Conservation (phyloP, 371 early-diverging fungal species). For the Mucor velutinosus region DNA sequence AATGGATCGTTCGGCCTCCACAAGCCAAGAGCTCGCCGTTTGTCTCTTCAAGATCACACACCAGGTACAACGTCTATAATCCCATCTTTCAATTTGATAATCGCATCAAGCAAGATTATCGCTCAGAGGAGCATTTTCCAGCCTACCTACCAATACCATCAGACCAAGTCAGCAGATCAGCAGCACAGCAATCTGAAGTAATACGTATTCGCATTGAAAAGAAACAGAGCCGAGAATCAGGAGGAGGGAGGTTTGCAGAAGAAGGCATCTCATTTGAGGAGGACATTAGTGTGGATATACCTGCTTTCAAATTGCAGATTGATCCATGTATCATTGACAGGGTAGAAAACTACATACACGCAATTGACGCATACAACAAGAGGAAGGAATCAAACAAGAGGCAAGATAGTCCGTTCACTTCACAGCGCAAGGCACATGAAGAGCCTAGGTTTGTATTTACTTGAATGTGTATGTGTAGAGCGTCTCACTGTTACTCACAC, state of each 20-base stretch:
- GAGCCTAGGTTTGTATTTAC: not conserved
- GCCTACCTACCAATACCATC: not conserved
- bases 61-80: constrained; percentile 26
- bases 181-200: not conserved
- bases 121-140: constrained; percentile 26
- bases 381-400: constrained; percentile 5
- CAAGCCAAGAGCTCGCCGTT: not conserved
- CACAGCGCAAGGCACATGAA: not conserved
- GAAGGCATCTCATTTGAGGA: constrained; percentile 29
- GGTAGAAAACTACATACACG: constrained; percentile 49
- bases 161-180: not conserved
- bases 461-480: not conserved
- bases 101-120: constrained; percentile 27
- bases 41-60: constrained; percentile 3
- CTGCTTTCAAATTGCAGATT: constrained; percentile 52
- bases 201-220: constrained; percentile 28
- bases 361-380: constrained; percentile 20
- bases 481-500: no score
- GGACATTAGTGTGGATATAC: constrained; percentile 52
- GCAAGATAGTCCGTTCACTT: not conserved
- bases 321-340: constrained; percentile 54
- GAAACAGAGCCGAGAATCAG: constrained; percentile 23
- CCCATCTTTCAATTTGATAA: constrained; percentile 44
- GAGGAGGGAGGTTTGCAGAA: constrained; percentile 17
- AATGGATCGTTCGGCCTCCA: constrained; percentile 31